A percentile compares a stretch with the other conserved stretches of the same genome.
Evolutionary conservation across 768 basidiomycete species (phyloP).

Genomic region (Punctularia strigosozonata): DNA sequence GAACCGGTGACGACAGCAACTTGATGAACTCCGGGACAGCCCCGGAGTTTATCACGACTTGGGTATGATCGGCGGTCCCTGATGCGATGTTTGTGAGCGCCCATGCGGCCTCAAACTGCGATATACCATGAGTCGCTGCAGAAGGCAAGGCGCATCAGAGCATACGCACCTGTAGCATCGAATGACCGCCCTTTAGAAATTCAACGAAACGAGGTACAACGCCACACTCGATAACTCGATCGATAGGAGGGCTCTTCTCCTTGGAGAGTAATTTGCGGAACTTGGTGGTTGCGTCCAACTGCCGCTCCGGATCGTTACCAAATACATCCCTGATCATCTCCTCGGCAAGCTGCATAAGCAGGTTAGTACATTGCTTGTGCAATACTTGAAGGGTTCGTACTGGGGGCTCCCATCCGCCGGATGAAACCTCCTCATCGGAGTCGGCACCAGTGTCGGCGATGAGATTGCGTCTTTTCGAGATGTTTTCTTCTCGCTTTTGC

Average conservation of each 20-base stretch:
- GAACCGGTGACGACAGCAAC: slow-evolving; percentile 83
- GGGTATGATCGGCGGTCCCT: slow-evolving; percentile 96
- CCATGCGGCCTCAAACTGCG: slow-evolving; percentile 94
- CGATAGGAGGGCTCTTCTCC: slow-evolving; percentile 99
- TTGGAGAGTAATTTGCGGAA: slow-evolving; percentile 98
- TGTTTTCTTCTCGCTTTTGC: slow-evolving; percentile 97
- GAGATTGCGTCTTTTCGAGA: slow-evolving; percentile 94
- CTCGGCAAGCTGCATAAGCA: slow-evolving; percentile 50
- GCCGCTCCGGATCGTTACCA: slow-evolving; percentile 81
- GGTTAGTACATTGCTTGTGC: slow-evolving; percentile 1
- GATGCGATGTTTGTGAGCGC: slow-evolving; percentile 97
- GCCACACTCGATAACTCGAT: slow-evolving; percentile 93
- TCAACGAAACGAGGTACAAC: slow-evolving; percentile 97
- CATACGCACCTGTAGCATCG: slow-evolving; percentile 68
- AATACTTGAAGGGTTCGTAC: slow-evolving; percentile 25
- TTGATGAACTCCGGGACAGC: slow-evolving; percentile 98
- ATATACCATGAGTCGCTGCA: slow-evolving; percentile 3
- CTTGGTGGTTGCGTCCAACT: slow-evolving; percentile 94
- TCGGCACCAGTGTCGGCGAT: slow-evolving; percentile 62
- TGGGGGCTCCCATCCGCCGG: slow-evolving; percentile 63
- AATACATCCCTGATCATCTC: slow-evolving; percentile 94
- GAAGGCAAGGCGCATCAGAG: neutral
- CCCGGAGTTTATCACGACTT: slow-evolving; percentile 89
- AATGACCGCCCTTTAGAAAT: slow-evolving; percentile 70
- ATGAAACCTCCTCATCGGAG: slow-evolving; percentile 84